Evolutionary conservation across 257 asterid genomes (phyloP).

Genomic region (Fraxinus anomala): DNA sequence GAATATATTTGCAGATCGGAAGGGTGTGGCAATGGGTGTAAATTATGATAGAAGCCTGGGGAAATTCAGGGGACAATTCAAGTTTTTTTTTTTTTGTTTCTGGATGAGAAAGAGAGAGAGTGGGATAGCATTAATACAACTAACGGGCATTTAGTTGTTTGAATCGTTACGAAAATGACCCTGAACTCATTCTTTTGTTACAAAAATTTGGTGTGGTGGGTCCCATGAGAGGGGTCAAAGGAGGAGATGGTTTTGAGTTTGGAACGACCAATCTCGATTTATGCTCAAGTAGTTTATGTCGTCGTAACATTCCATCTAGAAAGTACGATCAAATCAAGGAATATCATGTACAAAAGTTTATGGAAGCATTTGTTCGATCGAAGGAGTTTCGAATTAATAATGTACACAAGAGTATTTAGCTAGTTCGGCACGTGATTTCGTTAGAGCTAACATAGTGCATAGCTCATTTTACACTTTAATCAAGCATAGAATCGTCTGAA

Average conservation of each 20-base stretch:
- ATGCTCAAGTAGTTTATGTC: too few species aligned
- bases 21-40: background rate
- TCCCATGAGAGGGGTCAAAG: background rate
- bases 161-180: background rate
- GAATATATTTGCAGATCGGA: background rate
- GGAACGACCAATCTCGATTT: too few species aligned
- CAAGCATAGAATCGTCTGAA: too few species aligned
- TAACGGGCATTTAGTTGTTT: background rate
- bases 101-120: background rate
- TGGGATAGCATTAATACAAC: slow-evolving; percentile 9
- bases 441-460: too few species aligned
- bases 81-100: background rate
- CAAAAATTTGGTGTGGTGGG: background rate
- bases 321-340: too few species aligned
- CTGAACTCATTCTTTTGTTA: background rate
- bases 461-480: too few species aligned
- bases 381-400: too few species aligned
- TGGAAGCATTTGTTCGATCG: too few species aligned
- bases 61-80: background rate
- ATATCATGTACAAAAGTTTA: too few species aligned
- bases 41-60: background rate
- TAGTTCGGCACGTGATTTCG: too few species aligned
- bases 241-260: background rate
- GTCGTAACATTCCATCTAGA: too few species aligned
- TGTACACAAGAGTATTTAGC: too few species aligned